Evolutionary conservation across 208 protist species (phyloP).

Genomic region (Lotmaria passim): DNA sequence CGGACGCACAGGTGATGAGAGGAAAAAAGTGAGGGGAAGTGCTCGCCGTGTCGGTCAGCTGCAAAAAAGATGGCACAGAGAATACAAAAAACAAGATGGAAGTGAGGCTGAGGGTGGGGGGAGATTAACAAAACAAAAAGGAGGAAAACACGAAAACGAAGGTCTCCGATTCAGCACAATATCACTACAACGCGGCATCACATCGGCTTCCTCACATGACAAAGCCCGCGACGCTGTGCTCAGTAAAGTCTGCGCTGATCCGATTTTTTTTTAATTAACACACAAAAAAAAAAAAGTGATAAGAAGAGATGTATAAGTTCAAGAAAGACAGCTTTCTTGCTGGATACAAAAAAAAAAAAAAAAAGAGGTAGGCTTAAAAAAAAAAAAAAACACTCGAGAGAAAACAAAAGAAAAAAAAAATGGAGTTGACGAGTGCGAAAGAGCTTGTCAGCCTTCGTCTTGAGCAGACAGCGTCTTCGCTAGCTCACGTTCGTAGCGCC

Average conservation of each 20-base stretch:
- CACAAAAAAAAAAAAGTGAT: background rate
- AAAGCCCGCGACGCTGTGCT: background rate
- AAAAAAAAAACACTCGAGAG: background rate
- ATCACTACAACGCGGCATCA: background rate
- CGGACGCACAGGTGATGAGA: background rate
- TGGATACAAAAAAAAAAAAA: background rate
- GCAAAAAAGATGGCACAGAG: background rate
- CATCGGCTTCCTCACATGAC: background rate
- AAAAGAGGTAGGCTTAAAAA: background rate
- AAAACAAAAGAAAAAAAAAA: background rate
- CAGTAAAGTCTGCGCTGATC: background rate
- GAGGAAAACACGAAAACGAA: background rate
- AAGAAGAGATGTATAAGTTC: background rate
- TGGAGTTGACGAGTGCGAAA: background rate
- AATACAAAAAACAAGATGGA: background rate
- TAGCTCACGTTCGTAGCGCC: constrained; percentile 20
- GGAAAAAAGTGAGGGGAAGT: no score
- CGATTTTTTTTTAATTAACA: background rate
- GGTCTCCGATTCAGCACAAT: background rate
- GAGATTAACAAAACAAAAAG: background rate
- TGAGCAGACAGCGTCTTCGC: background rate
- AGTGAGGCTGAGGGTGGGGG: no score
- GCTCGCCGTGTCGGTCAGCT: no score
- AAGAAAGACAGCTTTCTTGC: background rate
- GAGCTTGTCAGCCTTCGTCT: background rate